Conservation (phyloP, 768 basidiomycete species). For the Leccinum rimulosum region DNA sequence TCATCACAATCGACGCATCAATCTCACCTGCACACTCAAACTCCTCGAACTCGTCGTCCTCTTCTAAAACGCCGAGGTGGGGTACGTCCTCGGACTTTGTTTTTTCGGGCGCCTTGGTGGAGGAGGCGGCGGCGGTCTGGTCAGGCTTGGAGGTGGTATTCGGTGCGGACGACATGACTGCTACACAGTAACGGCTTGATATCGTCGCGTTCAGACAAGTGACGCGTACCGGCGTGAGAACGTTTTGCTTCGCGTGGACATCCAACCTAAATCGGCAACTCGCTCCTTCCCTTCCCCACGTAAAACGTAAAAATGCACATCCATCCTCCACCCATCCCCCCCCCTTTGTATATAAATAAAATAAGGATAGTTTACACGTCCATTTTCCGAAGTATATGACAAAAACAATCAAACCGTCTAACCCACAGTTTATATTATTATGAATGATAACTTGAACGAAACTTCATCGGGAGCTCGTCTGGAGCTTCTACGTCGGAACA, state of each 20-base stretch:
- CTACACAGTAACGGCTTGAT: too few relatives aligned
- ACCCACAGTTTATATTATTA: constrained; percentile 18
- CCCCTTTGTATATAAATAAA: constrained; percentile 28
- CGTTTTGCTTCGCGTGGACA: neutral
- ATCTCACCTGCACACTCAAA: constrained; percentile 77
- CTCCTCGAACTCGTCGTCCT: constrained; percentile 97
- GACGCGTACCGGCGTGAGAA: constrained; percentile 23
- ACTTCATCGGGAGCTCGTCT: constrained; percentile 25
- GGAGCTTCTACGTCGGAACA: constrained; percentile 21
- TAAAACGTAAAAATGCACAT: neutral
- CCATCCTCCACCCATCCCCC: neutral
- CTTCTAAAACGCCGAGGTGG: constrained; percentile 87
- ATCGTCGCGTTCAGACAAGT: neutral
- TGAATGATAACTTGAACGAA: constrained; percentile 7
- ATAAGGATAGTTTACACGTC: constrained; percentile 31
- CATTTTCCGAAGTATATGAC: constrained; percentile 3
- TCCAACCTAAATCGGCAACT: neutral
- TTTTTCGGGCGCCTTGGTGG: constrained; percentile 31
- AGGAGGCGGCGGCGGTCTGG: constrained; percentile 8
- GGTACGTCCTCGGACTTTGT: constrained; percentile 47
- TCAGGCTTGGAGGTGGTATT: constrained; percentile 48
- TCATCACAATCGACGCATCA: neutral
- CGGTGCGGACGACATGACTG: constrained; percentile 38
- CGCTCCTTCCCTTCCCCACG: neutral
- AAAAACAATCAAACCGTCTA: constrained; percentile 8